Conservation (phyloP, 23 red algal genomes). For the Gracilaria domingensis region DNA sequence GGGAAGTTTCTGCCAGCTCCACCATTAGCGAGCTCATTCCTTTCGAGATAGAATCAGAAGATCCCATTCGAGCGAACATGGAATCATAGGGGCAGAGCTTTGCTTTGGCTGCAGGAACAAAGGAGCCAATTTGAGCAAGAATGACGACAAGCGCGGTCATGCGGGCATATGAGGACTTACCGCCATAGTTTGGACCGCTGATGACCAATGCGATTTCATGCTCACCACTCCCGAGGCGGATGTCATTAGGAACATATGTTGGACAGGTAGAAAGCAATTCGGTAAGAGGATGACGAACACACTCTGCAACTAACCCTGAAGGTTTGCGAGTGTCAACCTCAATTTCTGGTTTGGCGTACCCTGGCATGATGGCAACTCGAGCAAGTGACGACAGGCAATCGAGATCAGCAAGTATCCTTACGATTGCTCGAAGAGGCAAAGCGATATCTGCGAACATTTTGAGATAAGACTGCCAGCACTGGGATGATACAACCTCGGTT, state of each 20-base stretch:
- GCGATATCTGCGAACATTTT: conserved; percentile 54
- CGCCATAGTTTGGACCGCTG: conserved; percentile 92
- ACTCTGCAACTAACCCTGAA: conserved; percentile 44
- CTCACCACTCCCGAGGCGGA: conserved; percentile 55
- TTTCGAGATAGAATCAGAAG: conserved; percentile 81
- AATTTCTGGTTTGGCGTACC: conserved; percentile 62
- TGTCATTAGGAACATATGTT: conserved; percentile 78
- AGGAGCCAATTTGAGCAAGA: conserved; percentile 96
- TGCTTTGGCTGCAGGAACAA: conserved; percentile 82
- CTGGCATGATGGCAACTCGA: conserved; percentile 49
- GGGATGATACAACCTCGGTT: conserved; percentile 9
- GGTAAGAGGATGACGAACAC: conserved; percentile 69
- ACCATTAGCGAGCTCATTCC: conserved; percentile 97
- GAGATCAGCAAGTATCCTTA: conserved; percentile 53
- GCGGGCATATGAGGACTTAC: conserved; percentile 92
- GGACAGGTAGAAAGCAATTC: conserved; percentile 53
- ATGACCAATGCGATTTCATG: conserved; percentile 62
- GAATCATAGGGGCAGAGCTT: conserved; percentile 78
- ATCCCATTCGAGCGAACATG: conserved; percentile 92
- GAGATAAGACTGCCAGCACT: conserved; percentile 59
- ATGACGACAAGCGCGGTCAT: conserved; percentile 87
- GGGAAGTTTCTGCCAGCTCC: conserved; percentile 92
- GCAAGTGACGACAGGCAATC: conserved; percentile 74
- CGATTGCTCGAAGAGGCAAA: conserved; percentile 41
- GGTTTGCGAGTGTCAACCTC: conserved; percentile 12